Conservation (phyloP, 768 basidiomycete species). For the Sistotremastrum suecicum region DNA sequence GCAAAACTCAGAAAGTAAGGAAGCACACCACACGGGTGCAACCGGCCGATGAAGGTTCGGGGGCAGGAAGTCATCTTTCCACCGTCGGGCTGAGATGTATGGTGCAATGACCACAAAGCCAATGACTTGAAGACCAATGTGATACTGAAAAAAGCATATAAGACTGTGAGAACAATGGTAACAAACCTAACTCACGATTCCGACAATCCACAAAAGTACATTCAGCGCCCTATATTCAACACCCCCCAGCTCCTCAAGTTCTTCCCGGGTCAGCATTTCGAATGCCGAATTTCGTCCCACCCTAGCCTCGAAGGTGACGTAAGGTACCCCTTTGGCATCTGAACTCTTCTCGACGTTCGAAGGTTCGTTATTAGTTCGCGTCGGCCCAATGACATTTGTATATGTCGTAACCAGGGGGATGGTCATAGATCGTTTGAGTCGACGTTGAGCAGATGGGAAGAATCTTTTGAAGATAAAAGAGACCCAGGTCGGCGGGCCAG, state of each 20-base stretch:
- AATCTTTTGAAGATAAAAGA: slow-evolving; percentile 33
- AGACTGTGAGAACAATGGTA: not conserved
- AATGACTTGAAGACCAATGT: slow-evolving; percentile 53
- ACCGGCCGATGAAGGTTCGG: slow-evolving; percentile 44
- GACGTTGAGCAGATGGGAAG: slow-evolving; percentile 50
- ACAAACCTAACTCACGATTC: slow-evolving; percentile 35
- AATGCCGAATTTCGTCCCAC: slow-evolving; percentile 79
- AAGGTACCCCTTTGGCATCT: slow-evolving; percentile 48
- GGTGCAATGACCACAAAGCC: slow-evolving; percentile 66
- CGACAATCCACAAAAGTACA: slow-evolving; percentile 70
- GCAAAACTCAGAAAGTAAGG: not conserved
- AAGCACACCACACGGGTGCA: slow-evolving; percentile 47
- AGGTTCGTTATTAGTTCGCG: slow-evolving; percentile 12
- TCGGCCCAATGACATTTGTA: slow-evolving; percentile 17
- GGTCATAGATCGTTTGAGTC: slow-evolving; percentile 56
- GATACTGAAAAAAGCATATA: slow-evolving; percentile 40
- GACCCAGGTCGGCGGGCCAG: slow-evolving; percentile 21
- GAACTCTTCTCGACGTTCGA: slow-evolving; percentile 24
- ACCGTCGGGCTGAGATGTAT: slow-evolving; percentile 51
- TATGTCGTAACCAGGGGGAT: slow-evolving; percentile 53
- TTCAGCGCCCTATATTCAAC: slow-evolving; percentile 84
- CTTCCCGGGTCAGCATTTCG: slow-evolving; percentile 54
- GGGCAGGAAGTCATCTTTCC: slow-evolving; percentile 45
- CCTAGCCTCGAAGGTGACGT: slow-evolving; percentile 73
- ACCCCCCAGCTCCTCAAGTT: slow-evolving; percentile 85